Base-by-base conservation (phyloP, 73 alveolate species). In the Stentor roeselii region DNA sequence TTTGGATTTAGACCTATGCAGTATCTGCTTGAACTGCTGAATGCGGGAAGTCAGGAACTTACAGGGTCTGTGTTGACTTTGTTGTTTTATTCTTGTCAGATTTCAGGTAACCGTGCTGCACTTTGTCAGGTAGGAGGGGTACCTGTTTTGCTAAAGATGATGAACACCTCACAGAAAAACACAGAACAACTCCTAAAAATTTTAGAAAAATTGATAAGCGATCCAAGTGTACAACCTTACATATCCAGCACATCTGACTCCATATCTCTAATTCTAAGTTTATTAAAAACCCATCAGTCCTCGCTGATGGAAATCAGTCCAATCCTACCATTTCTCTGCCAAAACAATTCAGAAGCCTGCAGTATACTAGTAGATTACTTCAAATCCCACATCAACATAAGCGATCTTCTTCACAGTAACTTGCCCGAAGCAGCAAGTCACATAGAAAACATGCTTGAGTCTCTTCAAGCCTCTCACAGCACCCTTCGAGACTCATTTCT, bases 61-160 rank as follows among this genome's bases (percentile, higher is more conserved):
- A 76, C 86, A 36, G 89, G 83, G 58, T 84, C 86, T 85, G 87
- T 87, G 0, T 59, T 87, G 38, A 87, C 60, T 39, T 61, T 87
- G 4, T 50, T 87, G 30, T 32, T 59, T 39, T 82, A 50, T 58
- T 32, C 82, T 58, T 30, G 82, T 0, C 86, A 87, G 85, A 75
- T 87, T n/a, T 83, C 86, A 40, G 60, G 35, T 3, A 84, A 84
- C 82, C 83, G 93, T 38, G 21, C 67, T 50, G 83, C 67, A 38
- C 42, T 87, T 35, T 32, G 82, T 27, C 14, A 76, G 30, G 4
- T 40, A 0, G 86, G 82, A 50, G 77, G 85, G 1, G 75, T 86
- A 40, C 60, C 82, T 2, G 80, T 42, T 14, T 30, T 84, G 14
- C n/a, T 87, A 3, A 88, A 83, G 34, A 31, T 67, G n/a, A 14